Conservation (phyloP, 495 filamentous ascomycete genomes). For the Aspergillus bertholletiae region DNA sequence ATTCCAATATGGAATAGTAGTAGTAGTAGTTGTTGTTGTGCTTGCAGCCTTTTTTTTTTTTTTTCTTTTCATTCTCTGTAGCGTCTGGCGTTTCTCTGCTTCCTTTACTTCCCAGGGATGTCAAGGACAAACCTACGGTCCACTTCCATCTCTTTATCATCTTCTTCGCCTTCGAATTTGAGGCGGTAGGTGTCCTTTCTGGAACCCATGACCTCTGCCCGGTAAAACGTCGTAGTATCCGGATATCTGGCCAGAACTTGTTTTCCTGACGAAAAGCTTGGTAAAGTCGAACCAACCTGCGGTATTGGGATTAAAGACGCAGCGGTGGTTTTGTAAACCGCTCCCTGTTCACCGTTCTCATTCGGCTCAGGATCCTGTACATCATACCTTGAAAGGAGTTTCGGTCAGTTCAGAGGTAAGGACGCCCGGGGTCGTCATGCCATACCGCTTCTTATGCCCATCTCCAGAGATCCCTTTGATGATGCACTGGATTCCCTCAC, state of each 20-base stretch:
- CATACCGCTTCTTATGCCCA: slow-evolving; percentile 72
- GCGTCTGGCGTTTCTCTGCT: not conserved
- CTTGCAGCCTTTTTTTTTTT: not conserved
- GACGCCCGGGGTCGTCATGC: slow-evolving; percentile 3
- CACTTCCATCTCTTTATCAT: slow-evolving; percentile 76
- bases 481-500: slow-evolving; percentile 80
- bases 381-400: slow-evolving; percentile 61
- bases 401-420: slow-evolving; percentile 14
- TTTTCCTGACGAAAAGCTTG: slow-evolving; percentile 73
- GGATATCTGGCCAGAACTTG: slow-evolving; percentile 81
- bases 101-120: slow-evolving; percentile 50
- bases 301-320: slow-evolving; percentile 84
- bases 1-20: not conserved
- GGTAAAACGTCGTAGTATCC: slow-evolving; percentile 95
- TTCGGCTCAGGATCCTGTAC: slow-evolving; percentile 93
- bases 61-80: not conserved
- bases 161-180: slow-evolving; percentile 84
- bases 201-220: slow-evolving; percentile 81
- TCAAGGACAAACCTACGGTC: slow-evolving; percentile 78
- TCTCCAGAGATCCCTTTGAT: slow-evolving; percentile 82
- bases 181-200: slow-evolving; percentile 63
- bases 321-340: slow-evolving; percentile 75
- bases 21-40: no score
- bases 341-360: slow-evolving; percentile 64
- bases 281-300: slow-evolving; percentile 49